phyloP scores from a whole-genome alignment of 129 eudicot species.

The Ambrosia trifida region DNA sequence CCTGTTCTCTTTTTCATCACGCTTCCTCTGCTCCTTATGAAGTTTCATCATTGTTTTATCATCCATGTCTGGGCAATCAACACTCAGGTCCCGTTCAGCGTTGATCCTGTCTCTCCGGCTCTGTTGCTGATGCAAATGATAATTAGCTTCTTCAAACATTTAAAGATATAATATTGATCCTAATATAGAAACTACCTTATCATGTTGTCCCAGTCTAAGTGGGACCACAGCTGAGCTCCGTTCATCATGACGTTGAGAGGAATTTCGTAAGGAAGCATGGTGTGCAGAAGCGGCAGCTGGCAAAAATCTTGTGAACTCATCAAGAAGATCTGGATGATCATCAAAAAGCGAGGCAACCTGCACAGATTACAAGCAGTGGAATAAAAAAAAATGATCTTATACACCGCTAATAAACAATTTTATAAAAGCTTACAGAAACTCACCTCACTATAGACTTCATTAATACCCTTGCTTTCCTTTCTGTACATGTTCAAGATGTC shows the following conservation, averaged over 20 bases:
- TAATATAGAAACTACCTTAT: conserved; percentile 45
- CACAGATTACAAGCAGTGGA: conserved; percentile 5
- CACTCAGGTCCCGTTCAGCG: conserved; percentile 56
- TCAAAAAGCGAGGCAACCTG: conserved; percentile 88
- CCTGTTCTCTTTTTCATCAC: conserved; percentile 60
- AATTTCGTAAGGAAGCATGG: conserved; percentile 52
- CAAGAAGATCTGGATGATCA: conserved; percentile 82
- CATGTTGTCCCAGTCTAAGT: conserved; percentile 46
- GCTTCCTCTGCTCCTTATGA: conserved; percentile 76
- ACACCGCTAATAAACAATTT: neutral
- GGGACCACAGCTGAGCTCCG: conserved; percentile 55
- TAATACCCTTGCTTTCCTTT: conserved; percentile 81
- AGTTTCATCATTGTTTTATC: conserved; percentile 60
- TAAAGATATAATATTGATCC: neutral
- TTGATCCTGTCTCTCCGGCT: conserved; percentile 50
- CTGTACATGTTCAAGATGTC: conserved; percentile 91
- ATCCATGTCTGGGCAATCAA: conserved; percentile 69
- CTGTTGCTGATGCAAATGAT: conserved; percentile 46
- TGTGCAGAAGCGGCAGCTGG: conserved; percentile 82
- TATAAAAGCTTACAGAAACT: conserved; percentile 21
- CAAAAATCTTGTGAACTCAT: conserved; percentile 88
- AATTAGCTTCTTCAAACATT: conserved; percentile 3
- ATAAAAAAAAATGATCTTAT: neutral
- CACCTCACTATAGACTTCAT: conserved; percentile 87
- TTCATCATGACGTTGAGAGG: conserved; percentile 61